A percentile compares a stretch with the other conserved stretches of the same genome.
Evolutionary conservation across 768 basidiomycete species (phyloP).

Genomic region (Hypsizygus marmoreus): DNA sequence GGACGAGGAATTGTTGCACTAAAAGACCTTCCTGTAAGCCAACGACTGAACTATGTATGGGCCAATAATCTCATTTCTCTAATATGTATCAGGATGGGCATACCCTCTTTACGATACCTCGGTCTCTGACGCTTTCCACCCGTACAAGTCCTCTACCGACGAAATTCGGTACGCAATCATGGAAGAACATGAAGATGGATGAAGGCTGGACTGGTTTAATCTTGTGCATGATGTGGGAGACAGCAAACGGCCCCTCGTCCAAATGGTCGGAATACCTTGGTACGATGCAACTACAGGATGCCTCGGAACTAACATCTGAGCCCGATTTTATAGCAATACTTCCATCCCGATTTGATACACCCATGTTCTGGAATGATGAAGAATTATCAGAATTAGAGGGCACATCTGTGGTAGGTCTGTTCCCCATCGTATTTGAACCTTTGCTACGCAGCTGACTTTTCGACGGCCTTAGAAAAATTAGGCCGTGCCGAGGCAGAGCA

Average conservation of each 20-base stretch:
- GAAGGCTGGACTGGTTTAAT: conserved; percentile 88
- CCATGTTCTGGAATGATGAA: conserved; percentile 88
- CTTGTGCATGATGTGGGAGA: conserved; percentile 96
- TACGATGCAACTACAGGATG: conserved; percentile 29
- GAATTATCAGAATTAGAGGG: conserved; percentile 79
- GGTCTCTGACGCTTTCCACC: conserved; percentile 73
- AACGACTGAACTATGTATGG: no score
- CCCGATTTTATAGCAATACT: conserved; percentile 51
- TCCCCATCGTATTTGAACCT: conserved; percentile 6
- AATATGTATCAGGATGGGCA: conserved; percentile 60
- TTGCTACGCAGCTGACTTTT: conserved; percentile 5
- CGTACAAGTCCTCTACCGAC: conserved; percentile 69
- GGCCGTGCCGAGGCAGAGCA: conserved; percentile 82
- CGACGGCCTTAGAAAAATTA: conserved; percentile 64
- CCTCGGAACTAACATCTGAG: not conserved
- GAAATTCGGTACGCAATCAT: conserved; percentile 60
- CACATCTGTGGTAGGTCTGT: conserved; percentile 84
- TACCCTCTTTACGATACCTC: conserved; percentile 81
- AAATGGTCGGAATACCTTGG: conserved; percentile 76
- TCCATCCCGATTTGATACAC: conserved; percentile 77
- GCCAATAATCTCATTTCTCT: no score
- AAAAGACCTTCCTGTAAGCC: conserved; percentile 67
- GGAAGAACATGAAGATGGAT: conserved; percentile 61
- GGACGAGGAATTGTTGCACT: conserved; percentile 80
- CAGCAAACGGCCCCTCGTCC: conserved; percentile 58